Percentiles rank a stretch among this genome's conserved stretches.
Conservation (phyloP, 805 yeast genomes). For the Myxozyma melibiosi region DNA sequence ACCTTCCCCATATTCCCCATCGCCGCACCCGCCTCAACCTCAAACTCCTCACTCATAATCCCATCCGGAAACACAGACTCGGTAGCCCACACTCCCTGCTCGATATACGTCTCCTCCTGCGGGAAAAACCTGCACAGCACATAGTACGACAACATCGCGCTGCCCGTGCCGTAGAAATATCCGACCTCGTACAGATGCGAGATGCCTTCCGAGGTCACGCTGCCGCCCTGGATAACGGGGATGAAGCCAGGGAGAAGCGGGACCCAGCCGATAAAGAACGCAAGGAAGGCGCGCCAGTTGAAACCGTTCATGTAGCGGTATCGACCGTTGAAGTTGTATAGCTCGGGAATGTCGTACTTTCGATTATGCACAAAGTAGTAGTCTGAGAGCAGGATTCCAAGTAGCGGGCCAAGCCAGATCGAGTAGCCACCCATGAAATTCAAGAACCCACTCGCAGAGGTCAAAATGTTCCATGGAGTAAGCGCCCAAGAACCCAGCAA, state of each 20-base stretch:
- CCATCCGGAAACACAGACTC: slow-evolving; percentile 9
- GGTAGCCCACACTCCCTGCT: slow-evolving; percentile 15
- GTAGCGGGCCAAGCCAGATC: slow-evolving; percentile 48
- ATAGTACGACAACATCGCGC: slow-evolving; percentile 30
- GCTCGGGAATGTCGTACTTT: slow-evolving; percentile 27
- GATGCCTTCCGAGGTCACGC: slow-evolving; percentile 20
- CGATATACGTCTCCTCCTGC: slow-evolving; percentile 28
- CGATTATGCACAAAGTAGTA: slow-evolving; percentile 43
- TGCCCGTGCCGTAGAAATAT: slow-evolving; percentile 34
- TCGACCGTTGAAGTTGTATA: slow-evolving; percentile 43
- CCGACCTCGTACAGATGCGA: slow-evolving; percentile 36
- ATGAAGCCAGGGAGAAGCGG: slow-evolving; percentile 38
- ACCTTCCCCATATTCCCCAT: slow-evolving; percentile 6
- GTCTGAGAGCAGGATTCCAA: slow-evolving; percentile 47
- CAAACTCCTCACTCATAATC: slow-evolving; percentile 9
- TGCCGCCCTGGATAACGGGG: slow-evolving; percentile 31
- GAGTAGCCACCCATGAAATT: slow-evolving; percentile 46
- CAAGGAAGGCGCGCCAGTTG: slow-evolving; percentile 49
- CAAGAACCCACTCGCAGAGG: slow-evolving; percentile 45
- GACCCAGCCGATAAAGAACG: slow-evolving; percentile 39
- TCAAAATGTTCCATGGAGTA: slow-evolving; percentile 49
- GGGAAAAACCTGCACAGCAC: slow-evolving; percentile 26
- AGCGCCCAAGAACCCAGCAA: slow-evolving; percentile 43
- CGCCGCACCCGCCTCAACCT: slow-evolving; percentile 4
- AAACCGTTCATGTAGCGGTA: slow-evolving; percentile 46